Conservation (phyloP, 331 rosid species). For the Pyrus hybrid region DNA sequence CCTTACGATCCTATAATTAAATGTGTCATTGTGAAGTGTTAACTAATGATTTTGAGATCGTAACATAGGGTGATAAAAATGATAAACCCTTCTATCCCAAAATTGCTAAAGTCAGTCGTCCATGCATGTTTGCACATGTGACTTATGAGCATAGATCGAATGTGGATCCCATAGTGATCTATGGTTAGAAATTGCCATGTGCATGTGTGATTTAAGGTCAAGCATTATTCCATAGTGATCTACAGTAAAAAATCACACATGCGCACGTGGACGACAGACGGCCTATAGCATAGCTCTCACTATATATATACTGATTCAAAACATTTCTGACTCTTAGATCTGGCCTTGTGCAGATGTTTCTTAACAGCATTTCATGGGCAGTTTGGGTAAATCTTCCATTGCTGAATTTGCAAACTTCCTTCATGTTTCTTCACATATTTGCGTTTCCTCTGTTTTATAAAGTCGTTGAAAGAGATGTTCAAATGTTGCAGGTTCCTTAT, state of each 20-base stretch:
- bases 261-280: no score
- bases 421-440: background rate
- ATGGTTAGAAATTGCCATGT: background rate
- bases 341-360: constrained; percentile 42
- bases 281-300: no score
- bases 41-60: background rate
- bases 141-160: no score
- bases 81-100: no score
- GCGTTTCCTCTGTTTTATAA: background rate
- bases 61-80: no score
- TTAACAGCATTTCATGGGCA: constrained; percentile 67
- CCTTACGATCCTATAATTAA: background rate
- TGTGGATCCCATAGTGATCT: no score
- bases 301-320: background rate
- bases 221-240: no score
- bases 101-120: no score
- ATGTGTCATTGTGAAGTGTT: background rate
- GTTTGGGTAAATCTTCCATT: constrained; percentile 52
- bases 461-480: constrained; percentile 5
- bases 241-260: no score
- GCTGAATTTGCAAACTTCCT: background rate
- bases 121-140: no score
- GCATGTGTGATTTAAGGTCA: no score
- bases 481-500: constrained; percentile 75
- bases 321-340: background rate